Evolutionary conservation across 106 monocot genomes (phyloP).

Genomic region (Dioscorea zingiberensis): DNA sequence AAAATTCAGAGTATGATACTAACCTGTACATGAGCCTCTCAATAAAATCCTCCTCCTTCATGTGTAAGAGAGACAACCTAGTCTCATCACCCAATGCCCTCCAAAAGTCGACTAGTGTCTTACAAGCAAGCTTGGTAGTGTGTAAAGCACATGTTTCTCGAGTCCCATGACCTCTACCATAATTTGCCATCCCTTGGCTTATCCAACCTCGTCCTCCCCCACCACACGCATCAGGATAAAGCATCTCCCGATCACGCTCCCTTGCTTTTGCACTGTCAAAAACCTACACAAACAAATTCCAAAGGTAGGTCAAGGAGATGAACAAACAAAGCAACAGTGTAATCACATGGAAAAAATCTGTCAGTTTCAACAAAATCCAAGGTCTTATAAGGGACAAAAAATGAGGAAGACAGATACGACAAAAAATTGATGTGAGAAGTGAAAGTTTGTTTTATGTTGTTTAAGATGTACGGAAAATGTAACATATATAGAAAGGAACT

Average conservation of each 20-base stretch:
- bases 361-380: too few species aligned
- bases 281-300: conserved; percentile 36
- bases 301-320: background rate
- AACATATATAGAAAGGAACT: too few species aligned
- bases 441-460: too few species aligned
- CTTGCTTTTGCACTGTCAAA: conserved; percentile 83
- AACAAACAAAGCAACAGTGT: background rate
- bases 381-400: too few species aligned
- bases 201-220: conserved; percentile 97
- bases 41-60: conserved; percentile 99
- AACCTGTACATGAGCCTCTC: conserved; percentile 95
- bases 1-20: background rate
- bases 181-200: conserved; percentile 77
- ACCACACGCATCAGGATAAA: conserved; percentile 98
- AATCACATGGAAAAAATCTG: too few species aligned
- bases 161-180: conserved; percentile 73
- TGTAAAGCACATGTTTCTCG: conserved; percentile 97
- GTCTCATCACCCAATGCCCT: conserved; percentile 78
- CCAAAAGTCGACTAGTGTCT: conserved; percentile 88
- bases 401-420: background rate
- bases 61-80: conserved; percentile 60
- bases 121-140: conserved; percentile 90
- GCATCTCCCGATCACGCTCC: conserved; percentile 84
- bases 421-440: background rate
- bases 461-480: too few species aligned